Evolutionary conservation across 2,329 filamentous ascomycete species (phyloP).

Genomic region (Tolypocladium nubicola): DNA sequence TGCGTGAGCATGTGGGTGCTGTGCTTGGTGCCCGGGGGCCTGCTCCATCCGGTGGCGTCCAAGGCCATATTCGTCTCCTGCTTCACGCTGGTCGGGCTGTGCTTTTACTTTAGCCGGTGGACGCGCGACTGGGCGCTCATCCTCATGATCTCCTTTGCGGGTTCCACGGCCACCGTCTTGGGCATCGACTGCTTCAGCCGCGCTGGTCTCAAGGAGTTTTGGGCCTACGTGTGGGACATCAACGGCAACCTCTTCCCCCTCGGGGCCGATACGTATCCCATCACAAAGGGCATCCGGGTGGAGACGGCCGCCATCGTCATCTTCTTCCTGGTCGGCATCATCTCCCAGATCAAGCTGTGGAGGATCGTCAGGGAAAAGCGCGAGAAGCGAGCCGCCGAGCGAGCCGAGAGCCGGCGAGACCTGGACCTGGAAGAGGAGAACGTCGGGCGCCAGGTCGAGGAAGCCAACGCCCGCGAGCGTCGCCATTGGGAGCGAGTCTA

Average conservation of each 20-base stretch:
- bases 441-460: constrained; percentile 56
- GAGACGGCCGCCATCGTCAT: constrained; percentile 73
- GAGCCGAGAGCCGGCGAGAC: constrained; percentile 39
- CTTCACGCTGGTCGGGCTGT: constrained; percentile 58
- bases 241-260: constrained; percentile 75
- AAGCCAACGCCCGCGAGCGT: constrained; percentile 49
- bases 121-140: constrained; percentile 75
- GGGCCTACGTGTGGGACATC: constrained; percentile 81
- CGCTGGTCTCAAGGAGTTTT: constrained; percentile 92
- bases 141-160: constrained; percentile 64
- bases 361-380: constrained; percentile 60
- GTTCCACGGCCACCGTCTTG: constrained; percentile 67
- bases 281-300: constrained; percentile 77
- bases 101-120: constrained; percentile 67
- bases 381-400: constrained; percentile 38
- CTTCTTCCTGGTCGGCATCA: constrained; percentile 61
- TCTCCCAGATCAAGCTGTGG: constrained; percentile 83
- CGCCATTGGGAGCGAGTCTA: constrained; percentile 70
- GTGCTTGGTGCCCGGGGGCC: constrained; percentile 62
- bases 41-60: constrained; percentile 50
- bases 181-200: constrained; percentile 86
- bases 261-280: constrained; percentile 65
- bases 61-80: constrained; percentile 67
- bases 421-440: constrained; percentile 58
- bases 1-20: constrained; percentile 86